Percentiles rank a stretch among this genome's conserved stretches.
Conservation (phyloP, 495 filamentous ascomycete species). For the Oidiodendron maius region DNA sequence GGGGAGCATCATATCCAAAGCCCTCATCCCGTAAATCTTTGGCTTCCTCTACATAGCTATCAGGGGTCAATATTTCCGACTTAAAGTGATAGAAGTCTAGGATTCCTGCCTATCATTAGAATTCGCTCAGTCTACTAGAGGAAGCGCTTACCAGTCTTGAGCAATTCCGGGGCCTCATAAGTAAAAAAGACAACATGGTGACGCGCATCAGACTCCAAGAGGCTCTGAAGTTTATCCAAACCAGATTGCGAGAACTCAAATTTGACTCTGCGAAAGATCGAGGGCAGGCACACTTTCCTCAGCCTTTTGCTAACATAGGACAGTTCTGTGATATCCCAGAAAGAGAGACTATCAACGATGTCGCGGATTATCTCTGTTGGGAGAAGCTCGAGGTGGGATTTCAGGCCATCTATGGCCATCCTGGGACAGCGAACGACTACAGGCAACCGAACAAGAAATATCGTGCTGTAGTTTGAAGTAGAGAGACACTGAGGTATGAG, state of each 20-base stretch:
- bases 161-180: conserved; percentile 9
- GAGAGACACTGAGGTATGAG: no score
- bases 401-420: no score
- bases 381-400: conserved; percentile 5
- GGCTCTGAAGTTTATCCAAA: not conserved
- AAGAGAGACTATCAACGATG: not conserved
- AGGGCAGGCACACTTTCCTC: conserved; percentile 7
- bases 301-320: conserved; percentile 8
- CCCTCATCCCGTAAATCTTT: conserved; percentile 8
- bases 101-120: conserved; percentile 3
- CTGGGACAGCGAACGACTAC: no score
- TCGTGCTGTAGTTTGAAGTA: no score
- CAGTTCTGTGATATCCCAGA: conserved; percentile 2
- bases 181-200: conserved; percentile 9
- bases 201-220: conserved; percentile 4
- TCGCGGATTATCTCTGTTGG: conserved; percentile 5
- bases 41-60: conserved; percentile 5
- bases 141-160: conserved; percentile 6
- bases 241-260: conserved; percentile 2
- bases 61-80: conserved; percentile 7
- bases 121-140: not conserved
- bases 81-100: conserved; percentile 8
- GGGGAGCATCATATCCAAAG: not conserved
- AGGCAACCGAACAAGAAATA: no score
- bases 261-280: conserved; percentile 5